These are phyloP conservation scores for Kickxella alabastrina DNA, from an alignment of 192 early-diverging fungal species.

Conservation along the genomic window DNA sequence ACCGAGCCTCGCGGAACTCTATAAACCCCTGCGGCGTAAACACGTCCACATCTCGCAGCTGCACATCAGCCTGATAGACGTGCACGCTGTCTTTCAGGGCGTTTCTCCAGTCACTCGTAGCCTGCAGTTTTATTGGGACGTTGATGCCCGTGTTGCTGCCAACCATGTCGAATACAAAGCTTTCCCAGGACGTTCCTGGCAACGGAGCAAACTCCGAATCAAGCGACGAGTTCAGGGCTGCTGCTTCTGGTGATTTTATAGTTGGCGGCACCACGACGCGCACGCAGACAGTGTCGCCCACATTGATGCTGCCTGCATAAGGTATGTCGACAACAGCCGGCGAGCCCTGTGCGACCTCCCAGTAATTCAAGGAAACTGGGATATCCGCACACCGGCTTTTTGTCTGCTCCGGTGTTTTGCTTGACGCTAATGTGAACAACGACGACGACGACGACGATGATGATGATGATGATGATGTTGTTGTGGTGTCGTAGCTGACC, in stretches of 20 bases:
- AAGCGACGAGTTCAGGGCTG: neutral
- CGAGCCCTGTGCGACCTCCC: constrained; percentile 4
- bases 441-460: too few species aligned
- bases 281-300: constrained; percentile 37
- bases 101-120: constrained; percentile 11
- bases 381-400: constrained; percentile 18
- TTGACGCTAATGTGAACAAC: too few species aligned
- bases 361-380: constrained; percentile 2
- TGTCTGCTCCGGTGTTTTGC: too few species aligned
- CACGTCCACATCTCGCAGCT: constrained; percentile 36
- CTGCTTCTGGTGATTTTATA: neutral
- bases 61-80: constrained; percentile 51
- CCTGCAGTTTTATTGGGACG: constrained; percentile 17
- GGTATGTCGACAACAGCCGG: constrained; percentile 18
- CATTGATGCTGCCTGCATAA: neutral
- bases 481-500: too few species aligned
- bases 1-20: constrained; percentile 48
- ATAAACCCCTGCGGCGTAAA: constrained; percentile 30
- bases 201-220: constrained; percentile 14
- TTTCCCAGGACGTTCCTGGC: constrained; percentile 32
- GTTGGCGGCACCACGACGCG: constrained; percentile 48
- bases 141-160: constrained; percentile 9
- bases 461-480: too few species aligned
- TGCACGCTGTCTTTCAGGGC: constrained; percentile 31
- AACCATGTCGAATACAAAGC: constrained; percentile 31